Percentiles rank a stretch among this genome's conserved stretches.
These are phyloP conservation scores for Logfia minima DNA, from an alignment of 129 eudicot species.

Conservation along the genomic window DNA sequence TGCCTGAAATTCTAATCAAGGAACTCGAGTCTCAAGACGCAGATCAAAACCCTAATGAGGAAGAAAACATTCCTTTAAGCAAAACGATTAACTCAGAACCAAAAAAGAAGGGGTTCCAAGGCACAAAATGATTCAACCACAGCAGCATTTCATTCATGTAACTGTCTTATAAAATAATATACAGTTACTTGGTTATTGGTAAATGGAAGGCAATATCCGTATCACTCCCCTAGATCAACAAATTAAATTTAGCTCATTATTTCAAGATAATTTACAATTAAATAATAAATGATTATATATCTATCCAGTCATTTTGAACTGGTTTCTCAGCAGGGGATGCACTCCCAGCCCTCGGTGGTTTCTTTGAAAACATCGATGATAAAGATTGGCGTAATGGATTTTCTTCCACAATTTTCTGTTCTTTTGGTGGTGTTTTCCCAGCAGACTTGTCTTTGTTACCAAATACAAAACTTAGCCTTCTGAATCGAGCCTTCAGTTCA, in stretches of 20 bases:
- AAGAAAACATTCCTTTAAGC: conserved; percentile 11
- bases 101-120: conserved; percentile 23
- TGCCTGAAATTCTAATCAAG: conserved; percentile 56
- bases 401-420: conserved; percentile 53
- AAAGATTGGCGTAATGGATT: conserved; percentile 58
- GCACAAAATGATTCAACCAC: conserved; percentile 5
- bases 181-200: conserved; percentile 18
- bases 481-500: conserved; percentile 65
- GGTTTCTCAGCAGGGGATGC: conserved; percentile 70
- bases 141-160: conserved; percentile 20
- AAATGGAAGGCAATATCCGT: conserved; percentile 15
- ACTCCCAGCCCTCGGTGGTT: conserved; percentile 76
- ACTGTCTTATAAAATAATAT: conserved; percentile 22
- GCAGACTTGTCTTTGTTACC: conserved; percentile 56
- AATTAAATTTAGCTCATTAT: conserved; percentile 35
- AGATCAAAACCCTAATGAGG: conserved; percentile 33
- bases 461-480: conserved; percentile 63
- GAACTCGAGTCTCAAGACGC: conserved; percentile 43
- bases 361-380: conserved; percentile 76
- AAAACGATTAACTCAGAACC: not conserved
- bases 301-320: conserved; percentile 64
- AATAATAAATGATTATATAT: conserved; percentile 46
- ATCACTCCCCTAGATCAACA: conserved; percentile 11
- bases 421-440: conserved; percentile 52
- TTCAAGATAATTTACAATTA: conserved; percentile 44